phyloP scores from a whole-genome alignment of 2,329 filamentous ascomycete species.

The Colletotrichum spinosum region DNA sequence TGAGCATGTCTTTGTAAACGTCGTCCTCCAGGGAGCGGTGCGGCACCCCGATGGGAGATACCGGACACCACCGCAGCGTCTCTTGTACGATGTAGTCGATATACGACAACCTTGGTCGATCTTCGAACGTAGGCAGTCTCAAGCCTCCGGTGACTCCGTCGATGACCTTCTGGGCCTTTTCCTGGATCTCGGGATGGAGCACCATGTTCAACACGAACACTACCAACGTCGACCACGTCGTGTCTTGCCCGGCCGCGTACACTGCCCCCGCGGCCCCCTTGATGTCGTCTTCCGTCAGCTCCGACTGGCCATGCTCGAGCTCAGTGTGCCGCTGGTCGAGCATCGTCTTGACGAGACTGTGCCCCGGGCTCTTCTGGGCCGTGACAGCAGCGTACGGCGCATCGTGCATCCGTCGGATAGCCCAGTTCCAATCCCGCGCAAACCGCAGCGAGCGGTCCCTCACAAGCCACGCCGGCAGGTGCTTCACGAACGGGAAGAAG shows the following conservation, averaged over 20 bases:
- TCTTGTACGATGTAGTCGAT: conserved; percentile 62
- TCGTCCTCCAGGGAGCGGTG: conserved; percentile 63
- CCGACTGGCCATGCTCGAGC: conserved; percentile 44
- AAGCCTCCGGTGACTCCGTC: conserved; percentile 57
- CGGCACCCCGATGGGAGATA: conserved; percentile 63
- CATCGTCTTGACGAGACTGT: conserved; percentile 41
- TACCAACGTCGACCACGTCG: conserved; percentile 55
- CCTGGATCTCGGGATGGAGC: conserved; percentile 54
- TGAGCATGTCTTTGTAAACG: conserved; percentile 65
- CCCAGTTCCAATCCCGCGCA: conserved; percentile 44
- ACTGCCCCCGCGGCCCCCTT: conserved; percentile 60
- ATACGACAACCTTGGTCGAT: conserved; percentile 56
- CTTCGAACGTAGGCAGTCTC: conserved; percentile 59
- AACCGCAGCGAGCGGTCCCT: conserved; percentile 46
- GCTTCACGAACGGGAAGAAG: conserved; percentile 57
- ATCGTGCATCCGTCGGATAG: conserved; percentile 56
- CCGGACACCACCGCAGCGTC: conserved; percentile 56
- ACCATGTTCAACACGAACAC: conserved; percentile 31
- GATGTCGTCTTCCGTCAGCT: conserved; percentile 56
- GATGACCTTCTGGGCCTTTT: conserved; percentile 56
- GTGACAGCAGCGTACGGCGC: conserved; percentile 50
- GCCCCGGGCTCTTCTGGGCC: not conserved
- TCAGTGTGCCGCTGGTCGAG: conserved; percentile 42
- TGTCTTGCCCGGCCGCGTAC: conserved; percentile 59
- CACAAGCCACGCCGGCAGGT: conserved; percentile 51